Evolutionary conservation across 2,329 filamentous ascomycete genomes (phyloP).

Genomic region (Nigrospora oryzae): DNA sequence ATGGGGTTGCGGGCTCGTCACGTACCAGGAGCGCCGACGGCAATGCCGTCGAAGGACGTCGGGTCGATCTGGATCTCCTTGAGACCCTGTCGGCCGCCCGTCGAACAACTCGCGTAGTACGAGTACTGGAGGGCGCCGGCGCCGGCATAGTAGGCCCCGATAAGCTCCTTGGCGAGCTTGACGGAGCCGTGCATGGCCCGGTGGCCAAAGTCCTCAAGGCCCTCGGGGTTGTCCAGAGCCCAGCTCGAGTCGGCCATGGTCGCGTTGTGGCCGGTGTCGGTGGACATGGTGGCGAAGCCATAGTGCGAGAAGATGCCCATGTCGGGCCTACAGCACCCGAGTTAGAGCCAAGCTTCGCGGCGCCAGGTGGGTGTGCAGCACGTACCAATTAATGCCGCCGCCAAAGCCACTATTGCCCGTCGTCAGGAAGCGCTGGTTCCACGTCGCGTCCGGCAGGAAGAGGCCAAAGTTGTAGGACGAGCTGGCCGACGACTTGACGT

Average conservation of each 20-base stretch:
- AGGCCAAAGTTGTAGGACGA: slow-evolving; percentile 21
- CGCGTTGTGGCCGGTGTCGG: slow-evolving; percentile 33
- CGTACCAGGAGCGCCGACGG: slow-evolving; percentile 35
- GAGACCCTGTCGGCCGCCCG: slow-evolving; percentile 50
- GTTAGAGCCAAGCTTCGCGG: background rate
- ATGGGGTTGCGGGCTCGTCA: slow-evolving; percentile 13
- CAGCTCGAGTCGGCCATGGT: slow-evolving; percentile 21
- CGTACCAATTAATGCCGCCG: slow-evolving; percentile 23
- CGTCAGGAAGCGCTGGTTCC: slow-evolving; percentile 18
- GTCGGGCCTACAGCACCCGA: slow-evolving; percentile 18
- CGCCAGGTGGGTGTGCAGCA: background rate
- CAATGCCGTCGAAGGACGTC: slow-evolving; percentile 48
- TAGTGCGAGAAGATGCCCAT: slow-evolving; percentile 30
- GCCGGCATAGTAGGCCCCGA: slow-evolving; percentile 36
- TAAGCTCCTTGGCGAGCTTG: slow-evolving; percentile 34
- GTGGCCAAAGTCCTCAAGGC: slow-evolving; percentile 28
- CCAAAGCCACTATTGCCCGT: slow-evolving; percentile 19
- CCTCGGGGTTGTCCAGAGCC: slow-evolving; percentile 27
- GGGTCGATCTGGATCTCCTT: slow-evolving; percentile 43
- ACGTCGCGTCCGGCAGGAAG: slow-evolving; percentile 19
- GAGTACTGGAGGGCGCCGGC: slow-evolving; percentile 29
- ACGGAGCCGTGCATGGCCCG: slow-evolving; percentile 40
- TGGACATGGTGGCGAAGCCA: slow-evolving; percentile 33
- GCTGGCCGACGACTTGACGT: slow-evolving; percentile 17
- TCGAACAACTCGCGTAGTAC: slow-evolving; percentile 51